Evolutionary conservation across 2,329 filamentous ascomycete species (phyloP), one percentile per base, ranked within the genome.

Genomic region (Penicillium janthinellum): DNA sequence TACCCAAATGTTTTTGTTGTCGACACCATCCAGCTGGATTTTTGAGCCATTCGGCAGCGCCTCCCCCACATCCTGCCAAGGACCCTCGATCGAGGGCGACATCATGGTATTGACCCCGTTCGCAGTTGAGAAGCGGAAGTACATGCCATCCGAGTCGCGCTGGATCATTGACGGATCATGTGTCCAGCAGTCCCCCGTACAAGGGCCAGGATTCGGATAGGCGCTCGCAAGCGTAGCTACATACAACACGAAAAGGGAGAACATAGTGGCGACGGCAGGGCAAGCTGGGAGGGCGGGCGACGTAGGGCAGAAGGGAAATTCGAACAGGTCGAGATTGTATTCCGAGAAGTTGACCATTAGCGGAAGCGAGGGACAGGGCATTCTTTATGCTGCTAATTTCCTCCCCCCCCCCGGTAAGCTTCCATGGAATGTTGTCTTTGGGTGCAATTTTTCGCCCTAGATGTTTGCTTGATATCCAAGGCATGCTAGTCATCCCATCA

Each of bases 91-190:
- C 1, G 73, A 66, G 0, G 77, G 70, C 0, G 82, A 79, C 4
- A 76, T 80, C 65, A 81, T 77, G 35, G 82, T 78, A 11, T 78
- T 73, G 28, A 85, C 79, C 55, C 80, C 78, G n/a, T 74, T 77
- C 14, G 80, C 81, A 0, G 83, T 85, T 0, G 80, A 80, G 66
- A 84, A 84, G 38, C 82, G 80, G 72, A 79, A 84, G 70, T 84
- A 85, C 1, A 71, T 82, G 31, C 82, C 82, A 68, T 84, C 82
- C 2, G 74, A 74, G 41, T 72, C 67, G 56, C 81, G 80, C 31
- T 77, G 77, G 63, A 83, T 80, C 55, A 84, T 68, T 4, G 79
- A 73, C 1, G 82, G 82, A 61, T 85, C 83, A 62, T 84, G 82
- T 7, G 70, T 67, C 69, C 70, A 72, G 62, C 73, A 76, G 39